Conservation (phyloP, 75 land plant genomes). For the Chamaecyparis obtusa region DNA sequence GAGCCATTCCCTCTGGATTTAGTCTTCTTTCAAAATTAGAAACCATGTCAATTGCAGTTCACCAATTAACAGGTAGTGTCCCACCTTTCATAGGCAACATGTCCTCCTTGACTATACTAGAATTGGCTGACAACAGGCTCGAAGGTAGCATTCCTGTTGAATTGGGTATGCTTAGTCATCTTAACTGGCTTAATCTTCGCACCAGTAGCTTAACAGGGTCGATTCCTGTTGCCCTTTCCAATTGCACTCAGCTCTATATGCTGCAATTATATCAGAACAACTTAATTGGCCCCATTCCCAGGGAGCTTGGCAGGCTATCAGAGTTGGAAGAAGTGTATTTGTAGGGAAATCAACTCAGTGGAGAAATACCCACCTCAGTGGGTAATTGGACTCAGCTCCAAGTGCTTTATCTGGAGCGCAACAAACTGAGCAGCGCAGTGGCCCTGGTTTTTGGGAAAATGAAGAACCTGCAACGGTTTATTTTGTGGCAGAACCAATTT, state of each 20-base stretch:
- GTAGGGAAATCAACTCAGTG: no score
- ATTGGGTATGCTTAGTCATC: neutral
- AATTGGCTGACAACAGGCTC: neutral
- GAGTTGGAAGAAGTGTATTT: neutral
- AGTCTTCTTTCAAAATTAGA: neutral
- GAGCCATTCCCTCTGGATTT: no score
- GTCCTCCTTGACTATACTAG: neutral
- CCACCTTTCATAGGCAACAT: neutral
- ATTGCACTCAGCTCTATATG: no score
- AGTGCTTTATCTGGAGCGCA: neutral
- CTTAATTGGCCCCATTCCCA: neutral
- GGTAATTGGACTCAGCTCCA: neutral
- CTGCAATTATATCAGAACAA: neutral
- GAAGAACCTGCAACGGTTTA: neutral
- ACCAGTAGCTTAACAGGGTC: neutral
- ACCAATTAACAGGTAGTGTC: neutral
- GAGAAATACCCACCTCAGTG: neutral
- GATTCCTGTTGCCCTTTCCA: neutral
- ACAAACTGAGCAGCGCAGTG: neutral
- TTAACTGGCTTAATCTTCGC: neutral
- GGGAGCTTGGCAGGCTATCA: neutral
- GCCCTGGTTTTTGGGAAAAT: neutral
- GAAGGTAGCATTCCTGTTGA: neutral
- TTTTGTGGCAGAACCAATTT: neutral
- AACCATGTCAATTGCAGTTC: neutral